phyloP scores from a whole-genome alignment of 306 rosid species.

The Cajanus cajan region DNA sequence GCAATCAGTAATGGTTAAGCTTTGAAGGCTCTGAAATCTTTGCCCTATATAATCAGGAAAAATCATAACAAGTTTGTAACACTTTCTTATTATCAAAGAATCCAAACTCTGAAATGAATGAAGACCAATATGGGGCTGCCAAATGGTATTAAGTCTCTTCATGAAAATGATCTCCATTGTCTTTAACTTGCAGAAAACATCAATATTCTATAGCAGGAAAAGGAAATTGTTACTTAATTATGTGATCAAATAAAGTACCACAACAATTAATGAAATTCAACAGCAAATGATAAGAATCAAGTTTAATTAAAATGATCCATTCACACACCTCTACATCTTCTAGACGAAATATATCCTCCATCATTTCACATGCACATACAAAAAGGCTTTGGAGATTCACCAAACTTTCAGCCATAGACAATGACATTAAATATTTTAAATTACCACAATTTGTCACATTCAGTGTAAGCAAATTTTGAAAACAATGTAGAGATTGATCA shows the following conservation, averaged over 20 bases:
- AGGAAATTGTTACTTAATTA: not conserved
- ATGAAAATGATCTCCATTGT: not conserved
- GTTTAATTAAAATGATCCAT: not conserved
- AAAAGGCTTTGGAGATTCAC: constrained; percentile 13
- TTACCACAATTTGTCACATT: not conserved
- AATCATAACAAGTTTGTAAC: constrained; percentile 17
- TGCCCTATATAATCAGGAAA: not conserved
- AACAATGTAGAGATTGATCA: not conserved
- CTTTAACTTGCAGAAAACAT: constrained; percentile 21
- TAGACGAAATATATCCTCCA: constrained; percentile 14
- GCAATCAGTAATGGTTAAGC: not conserved
- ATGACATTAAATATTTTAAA: constrained; percentile 20
- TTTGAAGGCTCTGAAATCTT: not conserved
- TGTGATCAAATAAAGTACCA: not conserved
- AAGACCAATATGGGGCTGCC: not conserved
- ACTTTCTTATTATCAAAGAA: not conserved
- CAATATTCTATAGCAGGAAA: not conserved
- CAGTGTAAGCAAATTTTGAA: constrained; percentile 20
- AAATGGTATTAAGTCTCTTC: constrained; percentile 6
- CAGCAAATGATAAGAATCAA: not conserved
- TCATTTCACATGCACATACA: not conserved
- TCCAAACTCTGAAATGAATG: constrained; percentile 17
- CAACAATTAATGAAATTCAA: not conserved
- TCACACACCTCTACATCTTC: not conserved
- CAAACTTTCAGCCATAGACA: constrained; percentile 8